Evolutionary conservation across 2,329 filamentous ascomycete genomes (phyloP).

Genomic region (Pestalotiopsis sp.): DNA sequence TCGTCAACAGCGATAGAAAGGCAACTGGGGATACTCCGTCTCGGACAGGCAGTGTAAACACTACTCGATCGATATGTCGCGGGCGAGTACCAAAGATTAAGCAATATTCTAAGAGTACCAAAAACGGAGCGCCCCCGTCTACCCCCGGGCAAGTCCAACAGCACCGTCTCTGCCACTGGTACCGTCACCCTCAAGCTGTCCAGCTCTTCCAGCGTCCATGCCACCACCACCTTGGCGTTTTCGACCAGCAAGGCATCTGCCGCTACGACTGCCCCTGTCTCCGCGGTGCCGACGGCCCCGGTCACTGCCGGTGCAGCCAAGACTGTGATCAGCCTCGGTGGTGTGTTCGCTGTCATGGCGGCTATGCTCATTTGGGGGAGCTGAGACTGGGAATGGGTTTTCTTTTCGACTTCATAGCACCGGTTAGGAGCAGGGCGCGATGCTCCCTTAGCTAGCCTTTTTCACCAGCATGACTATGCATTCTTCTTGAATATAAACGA

Average conservation of each 20-base stretch:
- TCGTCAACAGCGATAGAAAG: too few species aligned
- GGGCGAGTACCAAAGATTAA: too few species aligned
- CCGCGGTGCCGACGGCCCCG: conserved; percentile 11
- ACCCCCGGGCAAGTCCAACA: conserved; percentile 67
- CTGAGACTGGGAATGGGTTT: not conserved
- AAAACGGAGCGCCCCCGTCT: conserved; percentile 64
- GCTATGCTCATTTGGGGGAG: conserved; percentile 4
- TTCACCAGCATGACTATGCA: not conserved
- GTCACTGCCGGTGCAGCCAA: conserved; percentile 22
- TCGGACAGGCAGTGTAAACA: too few species aligned
- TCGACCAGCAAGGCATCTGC: not conserved
- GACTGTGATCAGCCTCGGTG: conserved; percentile 18
- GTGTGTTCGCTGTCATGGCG: conserved; percentile 15
- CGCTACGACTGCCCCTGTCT: not conserved
- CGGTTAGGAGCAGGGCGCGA: not conserved
- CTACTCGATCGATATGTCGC: too few species aligned
- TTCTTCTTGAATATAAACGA: not conserved
- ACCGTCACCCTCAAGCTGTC: conserved; percentile 37
- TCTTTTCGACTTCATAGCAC: not conserved
- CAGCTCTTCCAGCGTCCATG: not conserved
- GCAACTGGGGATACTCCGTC: too few species aligned
- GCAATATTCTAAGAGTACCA: too few species aligned
- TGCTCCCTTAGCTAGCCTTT: not conserved
- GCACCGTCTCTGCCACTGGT: conserved; percentile 64
- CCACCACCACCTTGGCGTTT: not conserved